Percentiles rank a stretch among this genome's conserved stretches.
These are phyloP conservation scores for Backusella tarrabulga DNA, from an alignment of 192 early-diverging fungal genomes.

Conservation along the genomic window DNA sequence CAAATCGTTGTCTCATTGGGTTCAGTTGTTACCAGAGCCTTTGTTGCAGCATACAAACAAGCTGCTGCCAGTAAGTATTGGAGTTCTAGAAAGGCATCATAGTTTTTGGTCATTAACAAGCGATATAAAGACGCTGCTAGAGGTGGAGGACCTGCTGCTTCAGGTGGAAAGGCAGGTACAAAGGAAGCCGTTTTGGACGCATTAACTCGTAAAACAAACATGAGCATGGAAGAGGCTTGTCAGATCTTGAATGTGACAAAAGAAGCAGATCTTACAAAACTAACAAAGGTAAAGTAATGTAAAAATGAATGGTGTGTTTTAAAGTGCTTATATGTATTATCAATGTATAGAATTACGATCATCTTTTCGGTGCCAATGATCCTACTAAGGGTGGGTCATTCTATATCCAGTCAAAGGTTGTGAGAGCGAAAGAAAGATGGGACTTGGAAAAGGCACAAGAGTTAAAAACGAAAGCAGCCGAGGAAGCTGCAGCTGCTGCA, in stretches of 20 bases:
- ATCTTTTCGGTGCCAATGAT: conserved; percentile 87
- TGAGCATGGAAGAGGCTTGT: conserved; percentile 87
- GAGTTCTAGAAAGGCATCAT: background rate
- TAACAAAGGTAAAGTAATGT: conserved; percentile 41
- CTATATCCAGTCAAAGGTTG: conserved; percentile 93
- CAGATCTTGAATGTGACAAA: conserved; percentile 88
- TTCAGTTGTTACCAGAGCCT: conserved; percentile 86
- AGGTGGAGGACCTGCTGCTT: conserved; percentile 64
- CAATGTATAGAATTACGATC: conserved; percentile 70
- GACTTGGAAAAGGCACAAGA: conserved; percentile 81
- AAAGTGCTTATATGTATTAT: background rate
- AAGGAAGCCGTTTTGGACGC: conserved; percentile 66
- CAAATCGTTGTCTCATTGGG: conserved; percentile 77
- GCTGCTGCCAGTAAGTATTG: conserved; percentile 75
- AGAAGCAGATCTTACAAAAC: conserved; percentile 50
- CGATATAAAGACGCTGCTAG: conserved; percentile 50
- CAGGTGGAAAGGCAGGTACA: conserved; percentile 31
- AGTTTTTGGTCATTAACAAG: background rate
- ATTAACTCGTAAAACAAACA: conserved; percentile 73
- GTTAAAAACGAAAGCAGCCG: conserved; percentile 33
- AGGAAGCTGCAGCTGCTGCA: conserved; percentile 14
- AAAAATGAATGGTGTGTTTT: background rate
- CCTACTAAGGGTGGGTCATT: conserved; percentile 84
- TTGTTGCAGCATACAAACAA: conserved; percentile 91
- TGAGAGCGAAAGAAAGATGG: conserved; percentile 91